These are phyloP conservation scores for Agapanthus africanus DNA, from an alignment of 106 monocot genomes.

Conservation along the genomic window DNA sequence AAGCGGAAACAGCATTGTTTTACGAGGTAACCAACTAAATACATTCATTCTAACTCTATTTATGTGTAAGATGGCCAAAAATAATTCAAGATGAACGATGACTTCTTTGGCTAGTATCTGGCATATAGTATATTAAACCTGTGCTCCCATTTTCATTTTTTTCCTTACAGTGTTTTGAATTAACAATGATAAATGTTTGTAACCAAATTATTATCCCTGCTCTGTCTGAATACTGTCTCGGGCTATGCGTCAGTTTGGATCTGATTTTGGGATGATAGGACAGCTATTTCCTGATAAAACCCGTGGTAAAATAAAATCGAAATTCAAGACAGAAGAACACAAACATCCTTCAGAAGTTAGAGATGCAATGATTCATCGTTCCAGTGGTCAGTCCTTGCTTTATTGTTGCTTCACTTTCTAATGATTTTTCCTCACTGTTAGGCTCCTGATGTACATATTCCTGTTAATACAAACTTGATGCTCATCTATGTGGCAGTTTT, in stretches of 20 bases:
- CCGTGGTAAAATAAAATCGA: conserved; percentile 68
- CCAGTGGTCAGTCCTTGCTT: conserved; percentile 27
- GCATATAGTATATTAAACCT: neutral
- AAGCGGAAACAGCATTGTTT: conserved; percentile 59
- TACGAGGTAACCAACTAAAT: conserved; percentile 44
- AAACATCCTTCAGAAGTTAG: conserved; percentile 52
- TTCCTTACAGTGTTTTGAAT: neutral
- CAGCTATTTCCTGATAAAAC: conserved; percentile 59
- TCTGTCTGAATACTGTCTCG: conserved; percentile 6
- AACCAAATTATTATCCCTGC: neutral
- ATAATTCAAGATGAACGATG: neutral
- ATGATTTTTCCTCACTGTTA: neutral
- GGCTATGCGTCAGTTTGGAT: conserved; percentile 85
- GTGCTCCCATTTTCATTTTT: neutral
- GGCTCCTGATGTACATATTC: neutral
- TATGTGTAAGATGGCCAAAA: neutral
- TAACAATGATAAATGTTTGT: neutral
- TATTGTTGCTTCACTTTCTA: neutral
- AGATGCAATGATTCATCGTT: conserved; percentile 59
- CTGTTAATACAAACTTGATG: too few relatives aligned
- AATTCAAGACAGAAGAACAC: conserved; percentile 77
- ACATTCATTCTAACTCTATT: neutral
- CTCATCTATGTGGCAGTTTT: too few relatives aligned
- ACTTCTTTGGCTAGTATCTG: neutral
- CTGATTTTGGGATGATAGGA: conserved; percentile 86